A percentile compares a stretch with the other conserved stretches of the same genome.
Evolutionary conservation across 2,329 filamentous ascomycete species (phyloP).

Genomic region (Alternaria triticimaculans): DNA sequence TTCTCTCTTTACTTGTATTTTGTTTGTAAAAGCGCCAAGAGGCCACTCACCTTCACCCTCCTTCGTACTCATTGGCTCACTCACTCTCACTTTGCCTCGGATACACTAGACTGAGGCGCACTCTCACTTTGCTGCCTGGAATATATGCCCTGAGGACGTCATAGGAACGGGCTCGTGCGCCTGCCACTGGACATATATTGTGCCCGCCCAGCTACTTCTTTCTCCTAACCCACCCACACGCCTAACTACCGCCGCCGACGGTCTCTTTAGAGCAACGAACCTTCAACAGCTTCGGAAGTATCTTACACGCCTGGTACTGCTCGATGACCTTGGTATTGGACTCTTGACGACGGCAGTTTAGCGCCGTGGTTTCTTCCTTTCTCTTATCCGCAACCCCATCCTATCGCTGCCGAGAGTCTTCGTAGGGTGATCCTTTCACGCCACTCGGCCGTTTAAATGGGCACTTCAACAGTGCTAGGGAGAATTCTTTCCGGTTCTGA

Average conservation of each 20-base stretch:
- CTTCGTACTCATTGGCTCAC: not conserved
- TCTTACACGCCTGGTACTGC: not conserved
- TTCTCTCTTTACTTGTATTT: too few species aligned
- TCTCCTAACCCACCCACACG: not conserved
- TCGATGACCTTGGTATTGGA: not conserved
- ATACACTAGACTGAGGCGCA: not conserved
- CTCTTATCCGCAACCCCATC: not conserved
- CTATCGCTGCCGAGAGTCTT: not conserved
- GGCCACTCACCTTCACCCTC: not conserved
- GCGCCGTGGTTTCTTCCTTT: not conserved
- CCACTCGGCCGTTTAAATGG: not conserved
- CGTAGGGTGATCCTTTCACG: not conserved
- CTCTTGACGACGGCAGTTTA: not conserved
- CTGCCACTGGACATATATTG: not conserved
- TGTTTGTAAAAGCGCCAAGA: too few species aligned
- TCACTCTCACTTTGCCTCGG: not conserved
- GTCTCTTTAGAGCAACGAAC: not conserved
- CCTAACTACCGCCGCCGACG: not conserved
- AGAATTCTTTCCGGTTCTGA: not conserved
- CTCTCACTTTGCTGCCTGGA: not conserved
- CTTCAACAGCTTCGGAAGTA: not conserved
- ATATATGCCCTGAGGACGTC: not conserved
- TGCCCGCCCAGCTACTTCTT: not conserved
- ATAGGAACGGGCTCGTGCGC: not conserved
- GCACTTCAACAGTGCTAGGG: not conserved